Evolutionary conservation across 2,329 filamentous ascomycete species (phyloP), one percentile per base, ranked within the genome.

Genomic region (Sporothrix brunneoviolacea): DNA sequence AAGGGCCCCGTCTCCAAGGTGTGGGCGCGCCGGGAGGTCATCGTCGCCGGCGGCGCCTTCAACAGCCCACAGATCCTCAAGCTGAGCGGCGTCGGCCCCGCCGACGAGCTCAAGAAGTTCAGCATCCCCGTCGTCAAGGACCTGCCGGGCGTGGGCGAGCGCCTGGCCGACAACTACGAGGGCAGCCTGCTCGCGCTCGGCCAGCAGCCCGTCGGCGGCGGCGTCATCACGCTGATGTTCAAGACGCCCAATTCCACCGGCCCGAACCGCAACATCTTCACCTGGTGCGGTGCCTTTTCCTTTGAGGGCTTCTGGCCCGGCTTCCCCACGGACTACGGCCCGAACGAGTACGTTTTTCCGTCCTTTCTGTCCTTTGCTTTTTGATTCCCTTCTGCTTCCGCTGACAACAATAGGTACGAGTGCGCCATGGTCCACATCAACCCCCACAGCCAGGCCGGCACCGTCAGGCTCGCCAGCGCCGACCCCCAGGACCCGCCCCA

Each of bases 401-500:
- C n/a, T n/a, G n/a, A n/a, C n/a, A n/a, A n/a, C n/a, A n/a, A n/a
- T n/a, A n/a, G n/a, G n/a, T n/a, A 53, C 24, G 51, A 53, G 24
- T 53, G 51, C 22, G 56, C 56, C 35, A 51, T 58, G 48, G 53
- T 54, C 28, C 53, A 54, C 51, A 55, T 54, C 28, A 33, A 35
- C 18, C 50, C 53, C 22, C 45, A 55, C 36, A 50, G 41, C 27
- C 53, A 52, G 19, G 76, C 75, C 6, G 85, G 85, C 8, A 76
- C 73, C 1, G 83, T 89, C 4, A 73, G 65, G 4, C 74, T 89
- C 5, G 70, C 69, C 15, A 82, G 79, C 0, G 66, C 75, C 0
- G 76, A 88, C 60, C 83, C 84, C 0, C 75, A 78, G 1, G 83
- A 86, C 48, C 68, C 72, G 3, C 84, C 85, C 0, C 63, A 75